phyloP scores from a whole-genome alignment of 371 early-diverging fungal genomes.

The Lichtheimia ramosa region DNA sequence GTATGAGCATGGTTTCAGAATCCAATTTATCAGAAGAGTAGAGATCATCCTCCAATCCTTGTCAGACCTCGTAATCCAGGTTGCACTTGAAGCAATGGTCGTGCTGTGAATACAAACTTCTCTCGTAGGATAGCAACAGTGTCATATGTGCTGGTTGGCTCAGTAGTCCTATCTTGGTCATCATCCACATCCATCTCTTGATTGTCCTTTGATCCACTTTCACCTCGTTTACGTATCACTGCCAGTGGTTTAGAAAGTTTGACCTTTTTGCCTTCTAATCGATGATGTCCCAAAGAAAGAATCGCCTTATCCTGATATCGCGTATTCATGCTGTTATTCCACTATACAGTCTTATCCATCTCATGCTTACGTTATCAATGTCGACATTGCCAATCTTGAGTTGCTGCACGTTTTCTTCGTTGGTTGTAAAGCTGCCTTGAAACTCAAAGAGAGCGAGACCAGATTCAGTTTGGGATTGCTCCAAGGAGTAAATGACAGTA shows the following conservation, averaged over 20 bases:
- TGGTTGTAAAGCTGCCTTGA: conserved; percentile 51
- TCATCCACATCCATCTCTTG: conserved; percentile 25
- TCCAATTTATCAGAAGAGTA: too few species aligned
- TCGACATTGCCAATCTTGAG: conserved; percentile 42
- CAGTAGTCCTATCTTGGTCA: conserved; percentile 7
- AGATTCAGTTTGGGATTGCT: conserved; percentile 13
- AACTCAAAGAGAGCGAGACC: conserved; percentile 49
- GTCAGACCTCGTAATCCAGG: too few species aligned
- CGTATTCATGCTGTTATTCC: not conserved
- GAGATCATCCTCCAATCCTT: too few species aligned
- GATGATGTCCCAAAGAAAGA: conserved; percentile 49
- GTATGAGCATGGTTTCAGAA: too few species aligned
- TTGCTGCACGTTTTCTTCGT: conserved; percentile 20
- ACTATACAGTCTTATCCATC: not conserved
- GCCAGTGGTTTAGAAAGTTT: conserved; percentile 49
- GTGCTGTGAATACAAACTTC: conserved; percentile 52
- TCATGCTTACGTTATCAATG: conserved; percentile 20
- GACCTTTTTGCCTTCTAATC: conserved; percentile 22
- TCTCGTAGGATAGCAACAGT: conserved; percentile 47
- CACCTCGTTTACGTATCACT: conserved; percentile 36
- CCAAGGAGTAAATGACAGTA: conserved; percentile 26
- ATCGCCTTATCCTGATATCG: conserved; percentile 43
- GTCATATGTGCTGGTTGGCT: conserved; percentile 29
- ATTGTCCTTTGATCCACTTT: not conserved
- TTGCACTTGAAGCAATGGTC: conserved; percentile 47